Conservation (phyloP, 306 rosid genomes). For the Dicorynia guianensis region DNA sequence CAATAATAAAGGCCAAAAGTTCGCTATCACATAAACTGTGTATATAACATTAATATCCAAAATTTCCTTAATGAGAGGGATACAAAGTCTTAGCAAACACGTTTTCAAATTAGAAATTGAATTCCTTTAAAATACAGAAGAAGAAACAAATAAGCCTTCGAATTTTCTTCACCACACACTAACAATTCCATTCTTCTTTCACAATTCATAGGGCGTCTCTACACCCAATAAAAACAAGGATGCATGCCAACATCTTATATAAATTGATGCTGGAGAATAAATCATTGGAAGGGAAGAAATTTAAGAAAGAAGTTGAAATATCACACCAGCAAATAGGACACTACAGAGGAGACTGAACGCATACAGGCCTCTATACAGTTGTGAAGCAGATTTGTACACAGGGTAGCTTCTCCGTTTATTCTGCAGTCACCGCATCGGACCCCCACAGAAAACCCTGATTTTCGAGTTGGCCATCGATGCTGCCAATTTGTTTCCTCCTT, state of each 20-base stretch:
- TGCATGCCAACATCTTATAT: not conserved
- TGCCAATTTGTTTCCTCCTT: conserved; percentile 16
- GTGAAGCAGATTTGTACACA: conserved; percentile 40
- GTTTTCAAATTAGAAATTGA: not conserved
- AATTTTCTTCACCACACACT: not conserved
- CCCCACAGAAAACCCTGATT: conserved; percentile 41
- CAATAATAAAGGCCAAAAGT: too few species aligned
- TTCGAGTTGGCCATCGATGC: conserved; percentile 29
- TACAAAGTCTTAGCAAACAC: too few species aligned
- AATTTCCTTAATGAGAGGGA: too few species aligned
- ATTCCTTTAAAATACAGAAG: not conserved
- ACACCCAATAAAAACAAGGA: not conserved
- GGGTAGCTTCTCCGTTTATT: conserved; percentile 22
- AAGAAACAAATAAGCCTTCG: not conserved
- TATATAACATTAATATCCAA: too few species aligned
- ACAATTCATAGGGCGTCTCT: not conserved
- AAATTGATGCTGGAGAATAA: conserved; percentile 1
- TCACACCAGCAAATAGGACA: conserved; percentile 13
- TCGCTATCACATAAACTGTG: too few species aligned
- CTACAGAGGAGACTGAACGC: conserved; percentile 24
- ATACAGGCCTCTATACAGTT: conserved; percentile 32
- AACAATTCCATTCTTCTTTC: conserved; percentile 14
- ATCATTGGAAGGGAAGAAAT: not conserved
- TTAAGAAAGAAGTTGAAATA: conserved; percentile 8
- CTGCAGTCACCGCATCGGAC: conserved; percentile 29